These are phyloP conservation scores for Penicillium sp. DNA, from an alignment of 2,329 filamentous ascomycete genomes.

Conservation along the genomic window DNA sequence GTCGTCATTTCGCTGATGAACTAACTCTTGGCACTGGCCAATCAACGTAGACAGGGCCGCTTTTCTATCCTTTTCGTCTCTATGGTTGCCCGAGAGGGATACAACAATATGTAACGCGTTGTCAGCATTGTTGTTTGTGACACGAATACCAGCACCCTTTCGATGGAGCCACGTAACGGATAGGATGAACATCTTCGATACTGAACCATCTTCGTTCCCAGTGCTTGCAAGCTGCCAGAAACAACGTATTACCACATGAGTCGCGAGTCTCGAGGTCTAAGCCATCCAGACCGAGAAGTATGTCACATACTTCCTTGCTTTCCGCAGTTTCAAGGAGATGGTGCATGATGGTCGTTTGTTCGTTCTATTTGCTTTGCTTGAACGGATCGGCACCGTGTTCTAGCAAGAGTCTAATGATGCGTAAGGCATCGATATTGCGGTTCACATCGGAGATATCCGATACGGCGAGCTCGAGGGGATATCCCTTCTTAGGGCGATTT, in stretches of 20 bases:
- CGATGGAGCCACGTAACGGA: constrained; percentile 4
- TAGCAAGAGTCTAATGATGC: constrained; percentile 4
- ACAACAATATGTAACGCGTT: constrained; percentile 1
- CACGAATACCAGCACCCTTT: constrained; percentile 3
- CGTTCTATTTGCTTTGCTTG: neutral
- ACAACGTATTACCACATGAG: constrained; percentile 4
- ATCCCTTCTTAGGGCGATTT: neutral
- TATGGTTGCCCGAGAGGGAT: neutral
- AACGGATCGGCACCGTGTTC: constrained; percentile 10
- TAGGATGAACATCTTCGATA: no score
- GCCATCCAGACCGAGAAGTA: constrained; percentile 1
- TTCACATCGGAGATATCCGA: neutral
- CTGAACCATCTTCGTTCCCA: neutral
- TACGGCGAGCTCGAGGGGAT: neutral
- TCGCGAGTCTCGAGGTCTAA: constrained; percentile 10
- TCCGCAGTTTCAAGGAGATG: neutral
- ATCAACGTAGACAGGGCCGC: constrained; percentile 1
- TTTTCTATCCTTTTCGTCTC: neutral
- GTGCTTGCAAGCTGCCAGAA: constrained; percentile 10
- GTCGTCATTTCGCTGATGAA: neutral
- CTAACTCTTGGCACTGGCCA: neutral
- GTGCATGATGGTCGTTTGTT: constrained; percentile 9
- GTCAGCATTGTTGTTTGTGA: neutral
- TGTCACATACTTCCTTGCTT: neutral
- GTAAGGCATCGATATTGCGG: neutral